Conservation (phyloP, 768 basidiomycete genomes). For the Suillus alpinus region DNA sequence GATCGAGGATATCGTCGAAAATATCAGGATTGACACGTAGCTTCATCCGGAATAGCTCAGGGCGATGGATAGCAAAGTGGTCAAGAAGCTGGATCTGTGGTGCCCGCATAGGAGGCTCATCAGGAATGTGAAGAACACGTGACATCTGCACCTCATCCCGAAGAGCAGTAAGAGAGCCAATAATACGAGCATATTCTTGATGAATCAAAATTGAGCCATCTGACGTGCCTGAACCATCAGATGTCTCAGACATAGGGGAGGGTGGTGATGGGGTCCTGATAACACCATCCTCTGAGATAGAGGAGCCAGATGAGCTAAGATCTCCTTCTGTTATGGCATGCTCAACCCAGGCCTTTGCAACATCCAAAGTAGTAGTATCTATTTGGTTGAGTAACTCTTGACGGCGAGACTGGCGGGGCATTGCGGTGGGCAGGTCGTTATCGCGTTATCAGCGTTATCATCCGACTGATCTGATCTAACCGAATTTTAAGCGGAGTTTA, state of each 20-base stretch:
- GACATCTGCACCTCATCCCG: neutral
- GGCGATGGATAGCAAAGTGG: neutral
- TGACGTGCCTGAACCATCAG: neutral
- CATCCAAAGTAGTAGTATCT: neutral
- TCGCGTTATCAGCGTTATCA: neutral
- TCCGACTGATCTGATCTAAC: neutral
- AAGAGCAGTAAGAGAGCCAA: neutral
- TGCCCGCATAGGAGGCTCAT: neutral
- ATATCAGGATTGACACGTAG: conserved; percentile 23
- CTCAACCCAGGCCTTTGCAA: neutral
- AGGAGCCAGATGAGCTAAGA: neutral
- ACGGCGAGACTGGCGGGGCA: neutral
- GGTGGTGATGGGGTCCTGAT: neutral
- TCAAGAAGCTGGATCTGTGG: neutral
- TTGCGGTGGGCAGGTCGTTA: neutral
- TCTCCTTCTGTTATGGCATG: neutral
- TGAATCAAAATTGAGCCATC: neutral
- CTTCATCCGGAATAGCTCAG: conserved; percentile 12
- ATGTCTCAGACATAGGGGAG: neutral
- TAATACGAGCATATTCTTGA: neutral
- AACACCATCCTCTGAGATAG: neutral
- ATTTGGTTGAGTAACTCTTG: neutral
- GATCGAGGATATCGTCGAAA: conserved; percentile 19
- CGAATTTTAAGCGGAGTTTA: neutral
- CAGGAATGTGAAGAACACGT: neutral